These are phyloP conservation scores for Backusella parvicylindrica DNA, from an alignment of 192 early-diverging fungal species.

Conservation along the genomic window DNA sequence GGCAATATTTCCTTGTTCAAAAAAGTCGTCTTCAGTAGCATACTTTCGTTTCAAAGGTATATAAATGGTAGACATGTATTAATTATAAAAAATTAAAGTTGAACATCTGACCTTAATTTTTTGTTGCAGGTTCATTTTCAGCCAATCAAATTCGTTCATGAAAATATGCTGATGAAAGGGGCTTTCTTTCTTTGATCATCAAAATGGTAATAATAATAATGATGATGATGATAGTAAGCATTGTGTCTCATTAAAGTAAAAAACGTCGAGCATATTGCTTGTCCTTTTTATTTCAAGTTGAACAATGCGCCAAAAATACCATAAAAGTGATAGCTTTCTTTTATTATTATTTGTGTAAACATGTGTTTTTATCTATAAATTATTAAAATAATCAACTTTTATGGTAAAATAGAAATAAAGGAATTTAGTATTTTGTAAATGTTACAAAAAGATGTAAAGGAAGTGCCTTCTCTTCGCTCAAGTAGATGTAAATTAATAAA, in stretches of 20 bases:
- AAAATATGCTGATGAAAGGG: too few relatives aligned
- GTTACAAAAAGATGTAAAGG: neutral
- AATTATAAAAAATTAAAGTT: too few relatives aligned
- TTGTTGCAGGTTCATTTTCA: too few relatives aligned
- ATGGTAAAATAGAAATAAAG: neutral
- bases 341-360: neutral
- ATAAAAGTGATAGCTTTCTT: neutral
- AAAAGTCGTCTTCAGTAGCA: constrained; percentile 20
- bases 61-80: constrained; percentile 8
- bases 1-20: constrained; percentile 31
- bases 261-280: too few relatives aligned
- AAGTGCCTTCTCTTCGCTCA: neutral
- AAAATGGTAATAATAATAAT: too few relatives aligned
- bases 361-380: neutral
- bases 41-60: constrained; percentile 27
- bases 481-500: neutral
- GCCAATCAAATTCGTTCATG: neutral
- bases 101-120: too few relatives aligned
- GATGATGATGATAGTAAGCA: too few relatives aligned
- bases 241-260: too few relatives aligned
- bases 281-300: too few relatives aligned
- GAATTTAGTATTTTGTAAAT: neutral
- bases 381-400: neutral
- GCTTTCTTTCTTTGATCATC: too few relatives aligned
- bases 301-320: neutral